Percentiles rank a stretch among this genome's conserved stretches.
These are phyloP conservation scores for Coniochaeta sp. DNA, from an alignment of 2,329 filamentous ascomycete genomes.

Conservation along the genomic window DNA sequence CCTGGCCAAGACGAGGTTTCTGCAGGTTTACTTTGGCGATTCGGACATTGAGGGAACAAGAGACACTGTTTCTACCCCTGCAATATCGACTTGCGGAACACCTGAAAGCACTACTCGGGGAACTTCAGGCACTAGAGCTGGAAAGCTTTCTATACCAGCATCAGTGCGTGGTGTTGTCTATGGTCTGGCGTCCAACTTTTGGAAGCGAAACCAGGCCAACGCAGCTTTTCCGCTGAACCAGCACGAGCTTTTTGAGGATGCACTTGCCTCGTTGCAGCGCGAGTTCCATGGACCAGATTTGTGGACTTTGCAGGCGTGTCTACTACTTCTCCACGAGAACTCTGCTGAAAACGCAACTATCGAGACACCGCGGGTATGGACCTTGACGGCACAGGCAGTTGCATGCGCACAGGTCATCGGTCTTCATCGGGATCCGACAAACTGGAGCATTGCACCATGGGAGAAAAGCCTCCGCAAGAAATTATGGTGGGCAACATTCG, in stretches of 20 bases:
- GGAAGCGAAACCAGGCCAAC: constrained; percentile 25
- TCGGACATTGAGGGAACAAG: background rate
- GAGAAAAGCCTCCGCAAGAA: constrained; percentile 35
- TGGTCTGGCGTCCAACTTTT: constrained; percentile 33
- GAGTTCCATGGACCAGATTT: constrained; percentile 39
- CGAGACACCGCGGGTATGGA: constrained; percentile 37
- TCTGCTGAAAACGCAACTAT: constrained; percentile 36
- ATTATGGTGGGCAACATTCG: constrained; percentile 36
- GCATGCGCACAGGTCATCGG: constrained; percentile 37
- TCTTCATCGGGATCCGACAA: constrained; percentile 32
- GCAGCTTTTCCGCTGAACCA: constrained; percentile 28
- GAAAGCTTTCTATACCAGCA: constrained; percentile 29
- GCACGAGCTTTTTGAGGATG: constrained; percentile 32
- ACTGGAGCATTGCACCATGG: constrained; percentile 32
- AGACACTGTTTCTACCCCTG: background rate
- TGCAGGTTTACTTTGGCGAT: constrained; percentile 27
- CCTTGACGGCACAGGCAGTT: constrained; percentile 31
- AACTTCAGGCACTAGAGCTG: background rate
- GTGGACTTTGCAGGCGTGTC: constrained; percentile 35
- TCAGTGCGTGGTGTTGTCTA: constrained; percentile 37
- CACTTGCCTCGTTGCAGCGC: constrained; percentile 32
- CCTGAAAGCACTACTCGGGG: background rate
- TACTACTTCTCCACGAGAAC: constrained; percentile 35
- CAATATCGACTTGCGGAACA: background rate
- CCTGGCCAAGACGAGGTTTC: constrained; percentile 34